Evolutionary conservation across 2,329 filamentous ascomycete genomes (phyloP), one percentile per base, ranked within the genome.

Genomic region (Phialophora macrospora): DNA sequence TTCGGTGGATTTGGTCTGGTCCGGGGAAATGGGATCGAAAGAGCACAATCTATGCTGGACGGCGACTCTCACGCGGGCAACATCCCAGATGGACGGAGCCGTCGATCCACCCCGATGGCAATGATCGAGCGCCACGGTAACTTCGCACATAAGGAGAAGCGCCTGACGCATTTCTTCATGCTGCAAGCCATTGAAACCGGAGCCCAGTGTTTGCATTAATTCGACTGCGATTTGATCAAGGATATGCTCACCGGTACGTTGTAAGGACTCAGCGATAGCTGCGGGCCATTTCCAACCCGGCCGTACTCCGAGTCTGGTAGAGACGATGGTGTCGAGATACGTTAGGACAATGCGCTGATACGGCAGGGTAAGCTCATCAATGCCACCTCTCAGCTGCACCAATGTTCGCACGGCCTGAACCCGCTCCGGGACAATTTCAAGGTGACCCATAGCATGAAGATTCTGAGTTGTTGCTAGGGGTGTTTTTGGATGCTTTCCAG

Each of bases 371-470:
- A 56, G 32, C 54, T 56, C 54, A 14, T 56, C 54, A 41, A 56
- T 56, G 32, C 54, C 54, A 8, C 54, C 54, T 24, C 54, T 41
- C 54, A 41, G n/a, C 28, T 34, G 28, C 28, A 56, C 54, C 32
- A 56, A 26, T 0, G 28, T 38, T 26, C 54, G 54, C 4, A 56
- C 54, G 24, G 54, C 14, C n/a, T 56, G 54, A n/a, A 56, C 54
- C 8, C 54, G 54, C 28, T 56, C 28, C 14, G 54, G 54, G n/a
- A 56, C 54, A 9, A 56, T 56, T 26, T 56, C 17, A 11, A 56
- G 54, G 32, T 56, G 30, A 41, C 30, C 54, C 54, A 56, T 56
- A n/a, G 54, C 54, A 24, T 56, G 54, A 20, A 56, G 54, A 24
- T 56, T 38, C 24, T 56, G 54, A 41, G 54, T n/a, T 2, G 54